Evolutionary conservation across 441 rosid species (phyloP).

Genomic region (Gossypium laxum): DNA sequence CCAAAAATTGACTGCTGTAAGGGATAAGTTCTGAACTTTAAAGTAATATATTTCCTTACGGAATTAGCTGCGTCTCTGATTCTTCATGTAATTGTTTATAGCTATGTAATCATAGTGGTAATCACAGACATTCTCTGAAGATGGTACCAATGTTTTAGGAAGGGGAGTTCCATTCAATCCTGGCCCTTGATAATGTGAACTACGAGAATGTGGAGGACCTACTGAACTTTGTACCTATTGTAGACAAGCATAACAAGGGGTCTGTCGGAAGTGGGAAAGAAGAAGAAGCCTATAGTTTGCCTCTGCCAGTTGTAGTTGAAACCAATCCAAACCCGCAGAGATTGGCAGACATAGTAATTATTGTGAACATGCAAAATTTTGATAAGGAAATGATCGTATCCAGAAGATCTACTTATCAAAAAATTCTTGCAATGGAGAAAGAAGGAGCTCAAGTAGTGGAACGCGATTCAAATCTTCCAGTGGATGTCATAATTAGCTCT

Average conservation of each 20-base stretch:
- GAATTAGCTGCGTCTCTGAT: background rate
- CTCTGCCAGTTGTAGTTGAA: conserved; percentile 28
- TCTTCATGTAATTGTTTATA: conserved; percentile 6
- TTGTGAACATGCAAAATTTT: conserved; percentile 68
- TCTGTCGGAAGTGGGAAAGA: conserved; percentile 31
- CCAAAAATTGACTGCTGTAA: background rate
- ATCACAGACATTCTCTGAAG: background rate
- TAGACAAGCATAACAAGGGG: conserved; percentile 20
- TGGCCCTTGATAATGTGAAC: conserved; percentile 18
- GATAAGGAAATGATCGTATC: conserved; percentile 75
- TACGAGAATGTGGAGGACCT: conserved; percentile 32
- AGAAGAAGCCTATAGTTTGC: conserved; percentile 30
- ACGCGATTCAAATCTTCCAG: conserved; percentile 76
- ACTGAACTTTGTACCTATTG: conserved; percentile 36
- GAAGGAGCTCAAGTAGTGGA: conserved; percentile 79
- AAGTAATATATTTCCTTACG: background rate
- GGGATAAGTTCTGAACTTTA: background rate
- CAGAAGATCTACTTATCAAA: conserved; percentile 75
- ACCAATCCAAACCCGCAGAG: conserved; percentile 27
- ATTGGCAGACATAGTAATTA: conserved; percentile 31
- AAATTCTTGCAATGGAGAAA: conserved; percentile 73
- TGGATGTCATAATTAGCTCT: conserved; percentile 60
- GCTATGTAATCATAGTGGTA: conserved; percentile 1
- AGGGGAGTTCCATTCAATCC: conserved; percentile 22
- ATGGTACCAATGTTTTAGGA: conserved; percentile 29